Evolutionary conservation across 1,284 basidiomycete genomes (phyloP).

Genomic region (Ceratobasidium sp.): DNA sequence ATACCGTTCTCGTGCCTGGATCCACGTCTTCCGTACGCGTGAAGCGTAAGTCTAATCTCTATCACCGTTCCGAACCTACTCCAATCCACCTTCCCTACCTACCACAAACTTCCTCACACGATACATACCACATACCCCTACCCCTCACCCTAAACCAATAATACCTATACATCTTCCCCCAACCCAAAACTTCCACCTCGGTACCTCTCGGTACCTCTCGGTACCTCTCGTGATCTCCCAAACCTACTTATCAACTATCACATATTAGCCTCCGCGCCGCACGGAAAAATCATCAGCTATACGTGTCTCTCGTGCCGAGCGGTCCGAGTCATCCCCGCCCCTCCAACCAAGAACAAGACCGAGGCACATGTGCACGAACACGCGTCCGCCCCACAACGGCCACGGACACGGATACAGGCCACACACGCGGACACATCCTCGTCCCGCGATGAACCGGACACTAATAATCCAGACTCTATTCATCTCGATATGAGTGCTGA

Average conservation of each 20-base stretch:
- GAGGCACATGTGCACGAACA: neutral
- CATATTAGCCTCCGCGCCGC: constrained; percentile 32
- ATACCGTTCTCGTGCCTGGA: constrained; percentile 72
- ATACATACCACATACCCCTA: too few species aligned
- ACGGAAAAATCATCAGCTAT: constrained; percentile 41
- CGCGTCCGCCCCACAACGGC: neutral
- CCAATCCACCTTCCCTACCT: too few species aligned
- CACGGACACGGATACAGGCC: neutral
- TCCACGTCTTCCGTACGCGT: constrained; percentile 69
- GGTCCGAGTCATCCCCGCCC: constrained; percentile 27
- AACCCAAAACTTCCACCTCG: too few species aligned
- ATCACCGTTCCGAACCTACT: too few species aligned
- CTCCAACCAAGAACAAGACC: constrained; percentile 4
- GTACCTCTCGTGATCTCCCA: too few species aligned
- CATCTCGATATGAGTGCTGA: too few species aligned
- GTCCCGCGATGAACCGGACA: neutral
- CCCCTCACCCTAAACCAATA: too few species aligned
- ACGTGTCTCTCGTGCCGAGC: constrained; percentile 37
- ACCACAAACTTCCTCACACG: too few species aligned
- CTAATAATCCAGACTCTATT: too few species aligned
- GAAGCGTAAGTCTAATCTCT: constrained; percentile 61
- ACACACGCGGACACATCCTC: neutral
- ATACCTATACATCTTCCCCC: too few species aligned
- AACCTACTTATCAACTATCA: too few species aligned
- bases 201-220: too few species aligned